These are phyloP conservation scores for Camellia japonica DNA, from an alignment of 148 eudicot genomes.

Conservation along the genomic window DNA sequence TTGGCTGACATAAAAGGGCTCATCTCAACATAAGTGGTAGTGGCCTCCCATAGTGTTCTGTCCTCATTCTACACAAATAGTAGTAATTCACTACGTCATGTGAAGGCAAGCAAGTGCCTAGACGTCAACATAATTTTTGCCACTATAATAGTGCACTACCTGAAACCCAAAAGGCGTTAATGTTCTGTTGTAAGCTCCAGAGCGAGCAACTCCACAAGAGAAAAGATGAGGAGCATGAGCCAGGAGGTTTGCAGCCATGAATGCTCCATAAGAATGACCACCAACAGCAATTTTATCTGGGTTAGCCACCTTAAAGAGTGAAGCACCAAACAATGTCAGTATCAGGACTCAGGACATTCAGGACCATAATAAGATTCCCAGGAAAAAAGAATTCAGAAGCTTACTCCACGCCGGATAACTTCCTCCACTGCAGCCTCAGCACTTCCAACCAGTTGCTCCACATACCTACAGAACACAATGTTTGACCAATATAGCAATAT, in stretches of 20 bases:
- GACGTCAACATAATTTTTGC: not conserved
- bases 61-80: conserved; percentile 67
- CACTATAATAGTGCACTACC: conserved; percentile 36
- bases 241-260: conserved; percentile 96
- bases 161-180: conserved; percentile 98
- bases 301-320: conserved; percentile 73
- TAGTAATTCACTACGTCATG: not conserved
- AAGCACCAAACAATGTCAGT: conserved; percentile 3
- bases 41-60: conserved; percentile 95
- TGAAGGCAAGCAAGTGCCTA: not conserved
- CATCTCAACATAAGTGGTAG: conserved; percentile 77
- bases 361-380: not conserved
- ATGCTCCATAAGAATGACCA: conserved; percentile 98
- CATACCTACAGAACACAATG: conserved; percentile 51
- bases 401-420: conserved; percentile 81
- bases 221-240: conserved; percentile 98
- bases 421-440: conserved; percentile 98
- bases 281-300: conserved; percentile 91
- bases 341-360: not conserved
- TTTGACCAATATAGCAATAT: not conserved
- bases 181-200: conserved; percentile 97
- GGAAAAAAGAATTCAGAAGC: conserved; percentile 22
- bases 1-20: conserved; percentile 95
- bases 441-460: conserved; percentile 89
- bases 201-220: conserved; percentile 89